These are phyloP conservation scores for Colletotrichum sublineola DNA, from an alignment of 2,329 filamentous ascomycete genomes.

Conservation along the genomic window DNA sequence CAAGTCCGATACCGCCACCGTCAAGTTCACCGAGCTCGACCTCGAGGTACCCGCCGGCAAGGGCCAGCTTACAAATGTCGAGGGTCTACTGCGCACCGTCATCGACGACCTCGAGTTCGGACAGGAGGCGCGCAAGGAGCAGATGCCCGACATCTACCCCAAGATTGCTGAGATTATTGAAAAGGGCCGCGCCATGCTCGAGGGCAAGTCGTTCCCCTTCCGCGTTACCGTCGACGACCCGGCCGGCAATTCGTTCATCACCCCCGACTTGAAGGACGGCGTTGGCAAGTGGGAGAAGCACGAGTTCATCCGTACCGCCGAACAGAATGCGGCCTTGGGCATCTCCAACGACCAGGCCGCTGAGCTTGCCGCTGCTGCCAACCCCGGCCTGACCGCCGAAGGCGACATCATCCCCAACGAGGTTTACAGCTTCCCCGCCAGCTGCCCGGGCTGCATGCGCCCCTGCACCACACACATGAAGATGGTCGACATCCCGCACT, in stretches of 20 bases:
- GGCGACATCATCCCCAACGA: slow-evolving; percentile 93
- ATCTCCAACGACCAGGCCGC: slow-evolving; percentile 75
- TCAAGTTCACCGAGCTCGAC: slow-evolving; percentile 91
- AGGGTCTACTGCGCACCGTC: slow-evolving; percentile 85
- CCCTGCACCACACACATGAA: slow-evolving; percentile 95
- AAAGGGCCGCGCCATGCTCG: slow-evolving; percentile 81
- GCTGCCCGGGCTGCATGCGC: slow-evolving; percentile 91
- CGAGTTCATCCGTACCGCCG: slow-evolving; percentile 84
- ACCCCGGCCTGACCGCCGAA: slow-evolving; percentile 62
- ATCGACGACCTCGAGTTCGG: slow-evolving; percentile 84
- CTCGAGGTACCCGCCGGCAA: slow-evolving; percentile 93
- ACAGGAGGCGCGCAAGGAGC: slow-evolving; percentile 84
- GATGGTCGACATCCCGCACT: slow-evolving; percentile 97
- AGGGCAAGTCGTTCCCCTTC: slow-evolving; percentile 86
- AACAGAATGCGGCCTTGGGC: slow-evolving; percentile 89
- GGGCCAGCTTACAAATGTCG: slow-evolving; percentile 92
- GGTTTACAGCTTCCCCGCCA: slow-evolving; percentile 92
- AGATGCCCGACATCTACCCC: slow-evolving; percentile 81
- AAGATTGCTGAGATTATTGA: slow-evolving; percentile 84
- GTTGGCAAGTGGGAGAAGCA: slow-evolving; percentile 90
- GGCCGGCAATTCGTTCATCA: slow-evolving; percentile 96
- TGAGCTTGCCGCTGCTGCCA: slow-evolving; percentile 62
- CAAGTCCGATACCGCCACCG: slow-evolving; percentile 88
- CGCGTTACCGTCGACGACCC: slow-evolving; percentile 89
- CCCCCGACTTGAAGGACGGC: slow-evolving; percentile 83